Conservation (phyloP, 306 rosid genomes). For the Pachyrhizus erosus region DNA sequence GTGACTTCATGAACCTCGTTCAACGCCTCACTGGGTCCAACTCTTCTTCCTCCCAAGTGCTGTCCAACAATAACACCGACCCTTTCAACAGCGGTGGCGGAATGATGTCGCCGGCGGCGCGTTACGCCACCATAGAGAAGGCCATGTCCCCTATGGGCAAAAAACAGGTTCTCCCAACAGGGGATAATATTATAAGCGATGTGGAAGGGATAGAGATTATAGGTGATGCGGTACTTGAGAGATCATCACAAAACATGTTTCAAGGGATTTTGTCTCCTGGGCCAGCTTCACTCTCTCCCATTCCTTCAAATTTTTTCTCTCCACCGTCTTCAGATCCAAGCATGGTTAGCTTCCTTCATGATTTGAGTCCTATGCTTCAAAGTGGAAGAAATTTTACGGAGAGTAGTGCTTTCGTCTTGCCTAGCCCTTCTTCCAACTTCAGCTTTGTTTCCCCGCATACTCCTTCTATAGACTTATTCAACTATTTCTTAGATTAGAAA, state of each 20-base stretch:
- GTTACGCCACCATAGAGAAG: slow-evolving; percentile 61
- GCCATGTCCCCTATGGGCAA: slow-evolving; percentile 52
- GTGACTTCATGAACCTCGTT: slow-evolving; percentile 79
- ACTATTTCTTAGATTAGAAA: slow-evolving; percentile 55
- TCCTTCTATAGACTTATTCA: slow-evolving; percentile 70
- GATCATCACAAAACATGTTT: slow-evolving; percentile 41
- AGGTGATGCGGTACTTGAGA: slow-evolving; percentile 37
- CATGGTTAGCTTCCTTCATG: slow-evolving; percentile 62
- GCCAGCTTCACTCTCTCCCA: slow-evolving; percentile 68
- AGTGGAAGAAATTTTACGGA: slow-evolving; percentile 61
- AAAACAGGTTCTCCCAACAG: neutral
- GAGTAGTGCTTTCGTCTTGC: slow-evolving; percentile 52
- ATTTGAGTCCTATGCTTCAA: slow-evolving; percentile 68
- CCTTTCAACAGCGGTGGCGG: slow-evolving; percentile 30
- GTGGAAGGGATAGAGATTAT: slow-evolving; percentile 42
- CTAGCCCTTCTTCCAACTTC: slow-evolving; percentile 59
- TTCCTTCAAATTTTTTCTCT: slow-evolving; percentile 65
- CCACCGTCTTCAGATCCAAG: slow-evolving; percentile 53
- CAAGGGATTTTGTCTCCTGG: slow-evolving; percentile 89
- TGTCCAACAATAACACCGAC: slow-evolving; percentile 2
- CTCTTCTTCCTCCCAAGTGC: neutral
- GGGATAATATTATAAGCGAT: neutral
- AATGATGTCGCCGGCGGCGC: slow-evolving; percentile 63
- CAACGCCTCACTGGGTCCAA: slow-evolving; percentile 82
- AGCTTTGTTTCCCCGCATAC: slow-evolving; percentile 70